Evolutionary conservation across 2,329 filamentous ascomycete genomes (phyloP).

Genomic region (Botryotinia convoluta): DNA sequence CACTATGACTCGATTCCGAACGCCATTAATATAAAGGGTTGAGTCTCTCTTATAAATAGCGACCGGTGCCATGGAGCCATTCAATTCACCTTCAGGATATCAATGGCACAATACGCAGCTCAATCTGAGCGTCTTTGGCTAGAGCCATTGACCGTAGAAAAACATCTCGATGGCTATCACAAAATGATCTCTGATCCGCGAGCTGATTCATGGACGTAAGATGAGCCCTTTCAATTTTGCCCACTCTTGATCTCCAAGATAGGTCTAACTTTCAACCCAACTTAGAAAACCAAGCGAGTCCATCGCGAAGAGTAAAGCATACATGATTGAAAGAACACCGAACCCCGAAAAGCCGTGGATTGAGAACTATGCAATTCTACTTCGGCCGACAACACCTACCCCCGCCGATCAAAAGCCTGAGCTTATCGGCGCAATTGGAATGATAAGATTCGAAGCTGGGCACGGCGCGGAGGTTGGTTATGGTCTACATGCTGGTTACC

Average conservation of each 20-base stretch:
- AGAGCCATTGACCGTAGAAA: constrained; percentile 25
- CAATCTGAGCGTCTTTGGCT: constrained; percentile 29
- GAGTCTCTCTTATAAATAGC: neutral
- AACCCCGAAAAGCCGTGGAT: constrained; percentile 24
- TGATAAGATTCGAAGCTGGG: constrained; percentile 21
- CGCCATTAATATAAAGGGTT: neutral
- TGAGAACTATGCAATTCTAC: constrained; percentile 30
- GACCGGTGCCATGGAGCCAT: neutral
- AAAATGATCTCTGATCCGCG: constrained; percentile 20
- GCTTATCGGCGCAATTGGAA: constrained; percentile 26
- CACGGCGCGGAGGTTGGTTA: constrained; percentile 27
- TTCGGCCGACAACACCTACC: constrained; percentile 16
- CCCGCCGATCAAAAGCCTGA: constrained; percentile 7
- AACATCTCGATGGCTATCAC: constrained; percentile 29
- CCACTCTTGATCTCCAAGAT: neutral
- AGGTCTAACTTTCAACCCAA: neutral
- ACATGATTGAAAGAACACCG: constrained; percentile 14
- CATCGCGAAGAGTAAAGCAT: constrained; percentile 18
- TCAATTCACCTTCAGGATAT: neutral
- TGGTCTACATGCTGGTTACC: constrained; percentile 23
- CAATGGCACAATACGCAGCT: constrained; percentile 24
- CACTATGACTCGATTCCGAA: neutral
- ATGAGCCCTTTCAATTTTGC: neutral
- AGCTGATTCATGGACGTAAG: constrained; percentile 25
- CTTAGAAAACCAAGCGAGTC: neutral